phyloP scores from a whole-genome alignment of 2,329 filamentous ascomycete genomes.

The Fusarium aywerte region DNA sequence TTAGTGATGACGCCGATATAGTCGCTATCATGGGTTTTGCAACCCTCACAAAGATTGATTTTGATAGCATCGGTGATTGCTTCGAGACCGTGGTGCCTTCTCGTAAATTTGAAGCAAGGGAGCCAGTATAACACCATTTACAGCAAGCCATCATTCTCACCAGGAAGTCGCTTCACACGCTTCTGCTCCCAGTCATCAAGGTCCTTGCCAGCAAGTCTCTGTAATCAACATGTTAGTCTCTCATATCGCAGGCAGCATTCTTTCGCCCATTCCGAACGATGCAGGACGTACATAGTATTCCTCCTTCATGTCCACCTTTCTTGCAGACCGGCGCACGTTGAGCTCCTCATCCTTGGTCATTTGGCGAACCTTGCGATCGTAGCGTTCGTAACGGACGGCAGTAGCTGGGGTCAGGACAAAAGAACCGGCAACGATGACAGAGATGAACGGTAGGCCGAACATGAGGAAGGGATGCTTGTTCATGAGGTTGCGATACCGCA shows the following conservation, averaged over 20 bases:
- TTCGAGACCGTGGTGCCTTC: slow-evolving; percentile 13
- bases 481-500: slow-evolving; percentile 80
- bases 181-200: slow-evolving; percentile 98
- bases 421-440: slow-evolving; percentile 88
- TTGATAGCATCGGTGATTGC: slow-evolving; percentile 6
- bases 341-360: slow-evolving; percentile 88
- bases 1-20: slow-evolving; percentile 17
- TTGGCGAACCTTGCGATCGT: slow-evolving; percentile 89
- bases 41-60: slow-evolving; percentile 2
- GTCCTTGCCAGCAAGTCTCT: slow-evolving; percentile 76
- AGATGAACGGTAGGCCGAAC: slow-evolving; percentile 93
- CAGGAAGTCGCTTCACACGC: slow-evolving; percentile 86
- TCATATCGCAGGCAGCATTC: slow-evolving; percentile 5
- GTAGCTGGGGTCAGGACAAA: slow-evolving; percentile 96
- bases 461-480: slow-evolving; percentile 86
- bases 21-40: slow-evolving; percentile 11
- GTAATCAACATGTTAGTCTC: slow-evolving; percentile 27
- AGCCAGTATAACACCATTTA: slow-evolving; percentile 21
- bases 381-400: slow-evolving; percentile 90
- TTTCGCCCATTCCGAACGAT: not conserved
- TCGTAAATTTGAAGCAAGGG: slow-evolving; percentile 27
- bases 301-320: slow-evolving; percentile 82
- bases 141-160: slow-evolving; percentile 87
- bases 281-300: slow-evolving; percentile 80
- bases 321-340: slow-evolving; percentile 75